Conservation (phyloP, 441 rosid species). For the Euphorbia neoarborescens region DNA sequence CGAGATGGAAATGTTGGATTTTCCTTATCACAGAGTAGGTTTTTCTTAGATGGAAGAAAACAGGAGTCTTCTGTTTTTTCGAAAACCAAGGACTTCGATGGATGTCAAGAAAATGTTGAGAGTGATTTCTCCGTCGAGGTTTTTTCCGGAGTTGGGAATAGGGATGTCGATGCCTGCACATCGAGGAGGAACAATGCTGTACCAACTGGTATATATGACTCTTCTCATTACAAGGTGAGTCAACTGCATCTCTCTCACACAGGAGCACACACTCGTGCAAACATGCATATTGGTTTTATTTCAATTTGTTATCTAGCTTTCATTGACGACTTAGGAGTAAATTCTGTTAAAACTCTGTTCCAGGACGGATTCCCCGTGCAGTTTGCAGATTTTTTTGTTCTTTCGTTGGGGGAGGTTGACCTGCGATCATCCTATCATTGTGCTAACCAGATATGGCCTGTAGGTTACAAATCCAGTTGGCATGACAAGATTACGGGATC, state of each 20-base stretch:
- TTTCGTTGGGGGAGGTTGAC: conserved; percentile 42
- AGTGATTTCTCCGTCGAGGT: conserved; percentile 22
- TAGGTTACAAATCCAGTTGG: conserved; percentile 52
- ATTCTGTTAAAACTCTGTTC: conserved; percentile 11
- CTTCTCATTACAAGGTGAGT: conserved; percentile 29
- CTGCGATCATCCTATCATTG: conserved; percentile 40
- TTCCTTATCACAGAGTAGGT: conserved; percentile 26
- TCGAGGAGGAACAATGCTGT: conserved; percentile 17
- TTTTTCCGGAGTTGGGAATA: conserved; percentile 19
- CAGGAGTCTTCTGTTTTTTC: conserved; percentile 27
- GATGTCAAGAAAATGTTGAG: conserved; percentile 25
- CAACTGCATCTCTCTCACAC: background rate
- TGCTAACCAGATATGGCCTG: conserved; percentile 40
- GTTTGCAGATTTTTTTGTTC: conserved; percentile 46
- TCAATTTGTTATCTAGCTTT: background rate
- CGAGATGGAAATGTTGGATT: conserved; percentile 24
- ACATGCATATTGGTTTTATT: background rate
- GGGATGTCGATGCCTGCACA: conserved; percentile 22
- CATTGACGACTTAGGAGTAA: background rate
- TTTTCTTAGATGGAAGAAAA: conserved; percentile 25
- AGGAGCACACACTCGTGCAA: background rate
- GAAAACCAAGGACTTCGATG: conserved; percentile 24
- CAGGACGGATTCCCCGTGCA: conserved; percentile 54
- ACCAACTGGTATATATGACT: conserved; percentile 19
- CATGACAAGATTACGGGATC: conserved; percentile 56